phyloP scores from a whole-genome alignment of 208 protist genomes.

The Plasmodiophora brassicae region DNA sequence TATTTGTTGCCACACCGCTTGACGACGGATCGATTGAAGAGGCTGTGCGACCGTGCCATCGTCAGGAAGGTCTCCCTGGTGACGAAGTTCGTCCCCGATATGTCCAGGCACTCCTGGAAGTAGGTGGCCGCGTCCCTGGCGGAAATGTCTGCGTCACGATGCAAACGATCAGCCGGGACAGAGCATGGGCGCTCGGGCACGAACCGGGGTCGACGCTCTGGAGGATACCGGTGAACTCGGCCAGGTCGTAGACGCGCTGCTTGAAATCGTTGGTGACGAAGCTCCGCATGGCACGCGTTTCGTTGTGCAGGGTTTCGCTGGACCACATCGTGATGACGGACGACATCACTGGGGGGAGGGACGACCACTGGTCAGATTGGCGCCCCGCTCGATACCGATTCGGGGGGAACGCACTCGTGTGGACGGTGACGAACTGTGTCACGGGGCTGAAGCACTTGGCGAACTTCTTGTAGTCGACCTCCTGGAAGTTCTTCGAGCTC shows the following conservation, averaged over 20 bases:
- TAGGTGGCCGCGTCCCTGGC: constrained; percentile 1
- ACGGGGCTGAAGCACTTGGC: constrained; percentile 24
- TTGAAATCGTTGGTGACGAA: constrained; percentile 32
- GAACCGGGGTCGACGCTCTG: background rate
- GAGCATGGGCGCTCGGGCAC: no score
- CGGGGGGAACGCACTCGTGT: constrained; percentile 12
- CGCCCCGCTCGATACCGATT: no score
- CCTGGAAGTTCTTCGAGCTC: background rate
- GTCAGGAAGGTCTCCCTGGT: background rate
- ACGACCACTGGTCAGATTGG: no score
- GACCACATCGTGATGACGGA: constrained; percentile 21
- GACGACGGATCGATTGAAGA: no score
- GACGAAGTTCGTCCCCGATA: constrained; percentile 11
- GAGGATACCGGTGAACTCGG: background rate
- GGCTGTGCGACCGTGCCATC: background rate
- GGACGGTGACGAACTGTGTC: background rate
- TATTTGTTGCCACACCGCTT: no score
- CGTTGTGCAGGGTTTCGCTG: background rate
- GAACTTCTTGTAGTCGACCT: constrained; percentile 35
- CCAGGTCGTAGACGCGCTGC: background rate
- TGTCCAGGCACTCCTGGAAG: constrained; percentile 26
- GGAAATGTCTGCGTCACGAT: background rate
- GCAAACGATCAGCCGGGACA: background rate
- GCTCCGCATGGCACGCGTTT: background rate
- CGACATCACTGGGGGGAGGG: background rate